Base-by-base conservation (phyloP, 208 protist species). In the Jaenimonas drosophilae region DNA sequence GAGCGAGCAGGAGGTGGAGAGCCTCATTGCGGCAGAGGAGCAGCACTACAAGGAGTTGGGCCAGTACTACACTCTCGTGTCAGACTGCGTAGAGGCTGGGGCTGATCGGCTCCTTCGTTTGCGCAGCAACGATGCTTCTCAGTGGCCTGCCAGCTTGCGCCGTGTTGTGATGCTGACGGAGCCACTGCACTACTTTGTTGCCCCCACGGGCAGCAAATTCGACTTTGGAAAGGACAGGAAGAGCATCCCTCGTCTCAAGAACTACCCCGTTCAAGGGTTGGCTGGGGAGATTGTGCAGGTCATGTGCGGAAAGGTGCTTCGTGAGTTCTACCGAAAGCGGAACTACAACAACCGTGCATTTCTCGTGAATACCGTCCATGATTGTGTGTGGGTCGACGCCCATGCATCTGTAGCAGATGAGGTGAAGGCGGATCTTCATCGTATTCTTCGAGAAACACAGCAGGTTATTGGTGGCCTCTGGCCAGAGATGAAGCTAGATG, bases 271-370 rank as follows among this genome's bases (percentile, higher is more conserved):
- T 23, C 87, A 95, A 40, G 87, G 87, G 12, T 49, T 92, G 0
- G 87, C 83, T 1, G 87, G 80, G 0, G 87, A 95, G 49, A 89
- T 95, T 62, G 87, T 90, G 45, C 82, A 95, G 49, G 83, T 95
- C 40, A 90, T 92, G 75, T 89, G 77, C 30, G 82, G 82, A n/a
- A 70, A 64, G 31, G 68, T 95, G 23, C 60, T 88, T 20, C 82
- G 82, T n/a, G 60, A 64, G 26, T 90, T 95, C 39, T 88, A 78
- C 52, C 56, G 61, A 31, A 72, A 70, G 36, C 41, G 57, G 29
- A 88, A 91, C 53, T 94, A 90, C 48, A 53, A 68, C 25, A 49
- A 75, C 33, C 84, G 73, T 63, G 87, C 87, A 28, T 92, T 90
- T 58, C 50, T 95, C 4, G 80, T 92, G 16, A 95, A 95, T 61